These are phyloP conservation scores for Arxiozyma telluris DNA, from an alignment of 1,139 yeast species.

Conservation along the genomic window DNA sequence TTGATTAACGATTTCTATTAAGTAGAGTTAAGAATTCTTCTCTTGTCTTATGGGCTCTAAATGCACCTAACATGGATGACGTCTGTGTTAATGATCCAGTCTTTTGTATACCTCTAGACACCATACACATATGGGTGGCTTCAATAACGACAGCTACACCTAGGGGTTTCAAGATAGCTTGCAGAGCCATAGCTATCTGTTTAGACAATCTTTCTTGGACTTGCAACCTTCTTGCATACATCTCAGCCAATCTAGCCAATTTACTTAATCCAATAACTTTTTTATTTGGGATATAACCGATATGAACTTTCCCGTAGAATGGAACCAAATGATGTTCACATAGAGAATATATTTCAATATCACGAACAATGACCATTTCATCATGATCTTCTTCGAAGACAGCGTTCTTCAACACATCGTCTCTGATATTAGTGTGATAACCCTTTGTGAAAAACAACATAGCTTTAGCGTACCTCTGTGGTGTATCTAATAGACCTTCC, in stretches of 20 bases:
- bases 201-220: slow-evolving; percentile 95
- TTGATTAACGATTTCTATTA: slow-evolving; percentile 40
- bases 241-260: slow-evolving; percentile 90
- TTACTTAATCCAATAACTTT: slow-evolving; percentile 91
- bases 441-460: slow-evolving; percentile 95
- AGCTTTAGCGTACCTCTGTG: slow-evolving; percentile 93
- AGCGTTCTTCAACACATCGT: slow-evolving; percentile 87
- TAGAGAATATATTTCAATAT: slow-evolving; percentile 81
- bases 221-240: slow-evolving; percentile 91
- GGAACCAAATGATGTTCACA: slow-evolving; percentile 99
- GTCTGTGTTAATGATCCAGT: slow-evolving; percentile 91
- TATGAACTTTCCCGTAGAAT: slow-evolving; percentile 91
- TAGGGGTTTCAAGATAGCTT: slow-evolving; percentile 82
- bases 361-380: slow-evolving; percentile 96
- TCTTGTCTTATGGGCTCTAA: slow-evolving; percentile 89
- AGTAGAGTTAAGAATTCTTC: slow-evolving; percentile 88
- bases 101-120: slow-evolving; percentile 93
- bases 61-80: slow-evolving; percentile 94
- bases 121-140: slow-evolving; percentile 99
- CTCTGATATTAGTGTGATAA: slow-evolving; percentile 74
- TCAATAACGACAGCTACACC: slow-evolving; percentile 98
- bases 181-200: slow-evolving; percentile 92
- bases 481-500: slow-evolving; percentile 89
- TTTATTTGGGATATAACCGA: slow-evolving; percentile 92
- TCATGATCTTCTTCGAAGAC: slow-evolving; percentile 98